Percentiles rank a stretch among this genome's conserved stretches.
These are phyloP conservation scores for Leccinum aurantiacum DNA, from an alignment of 768 basidiomycete genomes.

Conservation along the genomic window DNA sequence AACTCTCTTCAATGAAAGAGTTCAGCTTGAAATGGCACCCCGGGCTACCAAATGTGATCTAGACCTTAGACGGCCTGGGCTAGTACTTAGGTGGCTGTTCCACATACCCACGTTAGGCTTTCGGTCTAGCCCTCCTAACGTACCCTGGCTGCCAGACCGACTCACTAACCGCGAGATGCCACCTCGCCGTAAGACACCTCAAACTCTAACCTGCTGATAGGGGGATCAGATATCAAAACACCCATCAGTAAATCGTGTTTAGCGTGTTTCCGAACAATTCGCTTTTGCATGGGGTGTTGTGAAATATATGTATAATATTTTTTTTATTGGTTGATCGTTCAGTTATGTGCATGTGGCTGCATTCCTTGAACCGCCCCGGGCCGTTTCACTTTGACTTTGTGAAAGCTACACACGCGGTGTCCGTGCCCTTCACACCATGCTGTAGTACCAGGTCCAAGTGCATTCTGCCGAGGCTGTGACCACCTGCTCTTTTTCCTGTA, in stretches of 20 bases:
- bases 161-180: not conserved
- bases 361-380: not conserved
- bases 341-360: not conserved
- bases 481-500: not conserved
- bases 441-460: not conserved
- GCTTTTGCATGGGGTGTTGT: not conserved
- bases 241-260: not conserved
- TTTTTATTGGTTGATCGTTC: not conserved
- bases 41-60: not conserved
- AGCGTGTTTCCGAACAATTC: not conserved
- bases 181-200: not conserved
- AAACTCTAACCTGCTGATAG: not conserved
- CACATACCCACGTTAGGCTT: not conserved
- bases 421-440: not conserved
- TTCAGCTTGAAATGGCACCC: not conserved
- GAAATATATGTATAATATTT: not conserved
- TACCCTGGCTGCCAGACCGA: not conserved
- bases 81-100: no score
- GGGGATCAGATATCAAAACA: not conserved
- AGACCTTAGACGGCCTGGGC: not conserved
- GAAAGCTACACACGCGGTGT: not conserved
- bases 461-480: not conserved
- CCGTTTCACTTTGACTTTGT: not conserved
- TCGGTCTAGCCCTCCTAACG: not conserved
- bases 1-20: not conserved